phyloP scores from a whole-genome alignment of 345 rosid genomes.

The Hevea brasiliensis region DNA sequence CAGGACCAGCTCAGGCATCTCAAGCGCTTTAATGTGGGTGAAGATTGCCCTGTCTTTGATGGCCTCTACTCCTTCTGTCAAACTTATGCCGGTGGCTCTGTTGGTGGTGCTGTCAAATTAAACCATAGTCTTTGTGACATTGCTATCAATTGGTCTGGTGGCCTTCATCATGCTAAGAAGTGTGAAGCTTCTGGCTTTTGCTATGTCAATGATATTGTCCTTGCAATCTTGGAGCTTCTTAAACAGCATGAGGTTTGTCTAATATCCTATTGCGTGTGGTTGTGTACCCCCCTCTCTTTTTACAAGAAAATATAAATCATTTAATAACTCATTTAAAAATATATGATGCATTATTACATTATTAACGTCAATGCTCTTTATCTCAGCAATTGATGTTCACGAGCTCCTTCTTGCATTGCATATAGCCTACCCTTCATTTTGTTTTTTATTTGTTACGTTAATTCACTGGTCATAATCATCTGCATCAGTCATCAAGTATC shows the following conservation, averaged over 20 bases:
- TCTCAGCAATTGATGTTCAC: background rate
- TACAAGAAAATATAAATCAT: background rate
- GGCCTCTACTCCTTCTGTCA: slow-evolving; percentile 70
- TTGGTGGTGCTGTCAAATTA: slow-evolving; percentile 66
- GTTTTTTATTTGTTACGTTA: too few relatives aligned
- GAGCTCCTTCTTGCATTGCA: background rate
- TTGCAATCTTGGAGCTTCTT: slow-evolving; percentile 71
- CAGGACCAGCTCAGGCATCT: slow-evolving; percentile 70
- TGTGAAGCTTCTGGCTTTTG: slow-evolving; percentile 71
- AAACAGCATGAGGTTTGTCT: slow-evolving; percentile 62
- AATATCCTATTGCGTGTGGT: background rate
- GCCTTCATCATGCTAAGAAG: slow-evolving; percentile 73
- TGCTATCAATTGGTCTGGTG: slow-evolving; percentile 70
- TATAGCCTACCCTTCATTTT: too few relatives aligned
- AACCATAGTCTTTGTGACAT: slow-evolving; percentile 63
- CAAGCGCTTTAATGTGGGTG: slow-evolving; percentile 70
- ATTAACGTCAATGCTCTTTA: background rate
- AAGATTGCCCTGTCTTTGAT: too few relatives aligned
- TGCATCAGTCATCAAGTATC: too few relatives aligned
- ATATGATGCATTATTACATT: background rate
- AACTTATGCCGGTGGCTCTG: slow-evolving; percentile 73
- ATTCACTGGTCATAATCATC: too few relatives aligned
- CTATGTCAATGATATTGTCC: slow-evolving; percentile 71
- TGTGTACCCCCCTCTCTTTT: background rate
- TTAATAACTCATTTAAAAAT: background rate